Evolutionary conservation across 2,329 filamentous ascomycete genomes (phyloP).

Genomic region (Coniochaeta prunicola): DNA sequence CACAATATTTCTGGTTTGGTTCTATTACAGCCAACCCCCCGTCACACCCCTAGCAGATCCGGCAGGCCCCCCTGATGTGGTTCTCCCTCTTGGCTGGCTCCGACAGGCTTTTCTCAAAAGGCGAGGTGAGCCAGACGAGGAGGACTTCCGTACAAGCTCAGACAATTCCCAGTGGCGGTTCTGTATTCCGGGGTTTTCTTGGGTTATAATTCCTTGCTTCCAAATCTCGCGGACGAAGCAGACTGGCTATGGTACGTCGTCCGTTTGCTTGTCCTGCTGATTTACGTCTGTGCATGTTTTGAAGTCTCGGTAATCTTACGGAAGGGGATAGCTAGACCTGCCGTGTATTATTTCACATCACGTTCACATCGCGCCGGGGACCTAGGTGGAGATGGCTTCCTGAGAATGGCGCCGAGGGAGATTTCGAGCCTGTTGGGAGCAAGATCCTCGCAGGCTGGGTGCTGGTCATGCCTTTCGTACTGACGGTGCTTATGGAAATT

Average conservation of each 20-base stretch:
- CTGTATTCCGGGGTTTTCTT: background rate
- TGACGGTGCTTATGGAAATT: background rate
- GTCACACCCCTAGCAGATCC: background rate
- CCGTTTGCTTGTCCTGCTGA: background rate
- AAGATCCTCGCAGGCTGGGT: background rate
- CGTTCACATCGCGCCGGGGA: background rate
- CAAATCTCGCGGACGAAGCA: background rate
- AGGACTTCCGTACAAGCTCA: background rate
- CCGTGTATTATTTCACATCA: background rate
- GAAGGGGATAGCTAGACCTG: background rate
- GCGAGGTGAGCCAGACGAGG: background rate
- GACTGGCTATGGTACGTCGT: background rate
- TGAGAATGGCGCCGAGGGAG: background rate
- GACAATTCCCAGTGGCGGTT: background rate
- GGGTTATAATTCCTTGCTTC: constrained; percentile 1
- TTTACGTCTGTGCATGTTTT: background rate
- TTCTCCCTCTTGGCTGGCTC: background rate
- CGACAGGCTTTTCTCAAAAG: background rate
- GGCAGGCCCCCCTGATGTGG: background rate
- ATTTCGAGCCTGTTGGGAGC: background rate
- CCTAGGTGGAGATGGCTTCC: background rate
- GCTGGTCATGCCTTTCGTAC: background rate
- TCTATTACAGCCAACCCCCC: background rate
- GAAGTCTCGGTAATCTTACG: background rate
- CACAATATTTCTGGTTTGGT: background rate